Evolutionary conservation across 225 moss, liverwort and hornwort species (phyloP), one percentile per base, ranked within the genome.

Genomic region (Pseudoscleropodium purum): DNA sequence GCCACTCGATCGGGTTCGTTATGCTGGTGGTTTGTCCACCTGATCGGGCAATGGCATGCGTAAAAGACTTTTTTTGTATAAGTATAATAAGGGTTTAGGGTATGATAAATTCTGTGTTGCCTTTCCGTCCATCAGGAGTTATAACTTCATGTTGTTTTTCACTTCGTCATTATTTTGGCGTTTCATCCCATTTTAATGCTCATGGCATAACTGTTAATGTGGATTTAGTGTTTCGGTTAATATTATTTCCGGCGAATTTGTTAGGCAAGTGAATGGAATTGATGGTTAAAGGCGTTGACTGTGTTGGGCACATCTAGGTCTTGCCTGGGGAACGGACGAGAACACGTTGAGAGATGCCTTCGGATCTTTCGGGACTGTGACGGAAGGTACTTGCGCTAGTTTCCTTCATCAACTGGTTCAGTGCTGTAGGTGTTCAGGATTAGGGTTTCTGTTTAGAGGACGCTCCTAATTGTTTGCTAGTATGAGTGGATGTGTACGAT

Each of bases 241-340:
- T 18, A 18, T 7, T 15, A 15, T 30, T 52, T 29, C 7, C 10
- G 56, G 51, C 26, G 12, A 24, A 63, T 66, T 67, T 56, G 12
- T 45, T 14, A 52, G 11, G 39, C 29, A 12, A 29, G 29, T 60
- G 47, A 41, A 39, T 51, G 60, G 18, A 63, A 52, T 29, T 62
- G 76, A 43, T 59, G 84, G 18, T 30, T n/a, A 8, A 76, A 75
- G 27, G 18, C 27, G 4, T 72, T 75, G 41, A 72, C n/a, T 87
- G 83, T 77, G 61, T 61, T 26, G 36, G 69, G 61, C 52, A 67
- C 10, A 8, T 83, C 63, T 39, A 95, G 98, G 98, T 77, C 95
- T 98, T 39, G 92, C 98, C 3, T 98, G 98, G 98, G 98, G 94
- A 86, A 96, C 95, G 7, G 98, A 98, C 84, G 98, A 98, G 90